Evolutionary conservation across 1,284 basidiomycete genomes (phyloP).

Genomic region (Heterobasidion irregulare): DNA sequence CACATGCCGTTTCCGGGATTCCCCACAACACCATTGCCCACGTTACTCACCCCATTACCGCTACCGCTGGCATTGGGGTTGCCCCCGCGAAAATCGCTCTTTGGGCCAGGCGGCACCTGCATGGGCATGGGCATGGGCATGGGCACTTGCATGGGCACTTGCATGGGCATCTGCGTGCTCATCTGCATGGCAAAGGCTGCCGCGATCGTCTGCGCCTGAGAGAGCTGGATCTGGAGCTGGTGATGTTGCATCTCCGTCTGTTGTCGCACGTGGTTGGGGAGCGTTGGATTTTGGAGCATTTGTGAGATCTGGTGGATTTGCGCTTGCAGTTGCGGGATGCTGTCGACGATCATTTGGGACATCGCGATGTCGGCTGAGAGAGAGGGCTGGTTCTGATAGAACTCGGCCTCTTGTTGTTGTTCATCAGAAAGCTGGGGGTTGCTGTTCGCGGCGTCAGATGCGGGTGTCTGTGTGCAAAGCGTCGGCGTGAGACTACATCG

Average conservation of each 20-base stretch:
- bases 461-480: slow-evolving; percentile 7
- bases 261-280: slow-evolving; percentile 65
- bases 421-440: slow-evolving; percentile 3
- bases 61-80: not conserved
- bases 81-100: too few relatives aligned
- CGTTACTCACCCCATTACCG: not conserved
- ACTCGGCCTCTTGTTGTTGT: slow-evolving; percentile 37
- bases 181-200: slow-evolving; percentile 37
- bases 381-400: slow-evolving; percentile 53
- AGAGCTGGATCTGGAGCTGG: slow-evolving; percentile 67
- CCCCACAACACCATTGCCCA: not conserved
- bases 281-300: slow-evolving; percentile 67
- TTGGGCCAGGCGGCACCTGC: not conserved
- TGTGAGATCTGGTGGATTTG: slow-evolving; percentile 67
- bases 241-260: slow-evolving; percentile 72
- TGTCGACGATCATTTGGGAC: slow-evolving; percentile 62
- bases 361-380: slow-evolving; percentile 52
- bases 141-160: not conserved
- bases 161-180: slow-evolving; percentile 15
- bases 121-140: not conserved
- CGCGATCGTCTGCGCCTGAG: slow-evolving; percentile 64
- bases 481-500: not conserved
- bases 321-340: slow-evolving; percentile 71
- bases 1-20: not conserved
- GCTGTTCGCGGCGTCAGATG: slow-evolving; percentile 11